Conservation (phyloP, 2,329 filamentous ascomycete genomes). For the Fusarium napiforme region DNA sequence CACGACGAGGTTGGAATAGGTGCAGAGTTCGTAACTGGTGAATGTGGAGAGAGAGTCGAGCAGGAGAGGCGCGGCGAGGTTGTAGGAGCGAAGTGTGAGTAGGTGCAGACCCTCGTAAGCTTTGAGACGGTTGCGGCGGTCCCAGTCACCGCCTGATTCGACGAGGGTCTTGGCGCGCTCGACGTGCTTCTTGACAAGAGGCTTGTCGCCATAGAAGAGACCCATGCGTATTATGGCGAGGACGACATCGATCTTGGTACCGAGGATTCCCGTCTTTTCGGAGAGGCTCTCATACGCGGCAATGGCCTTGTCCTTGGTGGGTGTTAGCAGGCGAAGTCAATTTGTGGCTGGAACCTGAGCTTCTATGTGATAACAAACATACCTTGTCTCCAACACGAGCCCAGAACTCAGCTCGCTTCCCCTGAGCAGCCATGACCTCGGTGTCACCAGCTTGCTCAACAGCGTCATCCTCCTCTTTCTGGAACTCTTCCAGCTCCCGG, state of each 20-base stretch:
- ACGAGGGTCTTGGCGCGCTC: constrained; percentile 90
- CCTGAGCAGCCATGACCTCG: constrained; percentile 90
- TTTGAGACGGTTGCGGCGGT: constrained; percentile 97
- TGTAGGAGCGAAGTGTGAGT: constrained; percentile 91
- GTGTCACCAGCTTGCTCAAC: constrained; percentile 96
- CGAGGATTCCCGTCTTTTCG: constrained; percentile 96
- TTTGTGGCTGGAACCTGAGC: neutral
- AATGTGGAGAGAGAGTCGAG: constrained; percentile 98
- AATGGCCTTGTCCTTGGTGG: constrained; percentile 86
- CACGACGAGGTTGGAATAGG: constrained; percentile 92
- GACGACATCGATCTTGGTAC: constrained; percentile 96
- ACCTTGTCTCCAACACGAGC: constrained; percentile 97
- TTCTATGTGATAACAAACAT: constrained; percentile 33
- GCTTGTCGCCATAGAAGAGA: constrained; percentile 94
- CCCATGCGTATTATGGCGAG: constrained; percentile 96
- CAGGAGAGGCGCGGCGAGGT: constrained; percentile 87
- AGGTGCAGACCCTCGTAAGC: constrained; percentile 96
- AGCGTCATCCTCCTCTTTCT: constrained; percentile 93
- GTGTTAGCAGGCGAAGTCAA: constrained; percentile 25
- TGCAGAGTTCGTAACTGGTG: constrained; percentile 98
- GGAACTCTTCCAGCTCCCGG: constrained; percentile 77
- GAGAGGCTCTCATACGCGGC: constrained; percentile 91
- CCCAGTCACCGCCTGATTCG: constrained; percentile 97
- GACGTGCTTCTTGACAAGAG: constrained; percentile 91
- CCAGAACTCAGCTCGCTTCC: constrained; percentile 96